These are phyloP conservation scores for Phytophthora pinifolia DNA, from an alignment of 352 stramenopile species.

Conservation along the genomic window DNA sequence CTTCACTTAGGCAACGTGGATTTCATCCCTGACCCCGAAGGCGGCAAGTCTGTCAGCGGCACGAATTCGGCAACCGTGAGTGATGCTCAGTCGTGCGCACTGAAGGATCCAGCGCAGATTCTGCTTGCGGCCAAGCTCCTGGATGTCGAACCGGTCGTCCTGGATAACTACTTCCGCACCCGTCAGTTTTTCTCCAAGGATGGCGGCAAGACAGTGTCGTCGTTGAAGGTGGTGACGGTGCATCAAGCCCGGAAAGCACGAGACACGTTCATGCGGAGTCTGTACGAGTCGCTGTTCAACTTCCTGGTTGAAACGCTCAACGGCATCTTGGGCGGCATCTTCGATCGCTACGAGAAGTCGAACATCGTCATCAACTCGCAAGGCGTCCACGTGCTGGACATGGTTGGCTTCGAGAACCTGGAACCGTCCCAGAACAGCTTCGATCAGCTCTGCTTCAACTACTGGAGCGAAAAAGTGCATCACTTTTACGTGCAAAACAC, in stretches of 20 bases:
- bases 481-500: slow-evolving; percentile 83
- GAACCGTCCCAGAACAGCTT: slow-evolving; percentile 67
- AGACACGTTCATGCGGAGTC: slow-evolving; percentile 76
- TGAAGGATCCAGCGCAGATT: slow-evolving; percentile 73
- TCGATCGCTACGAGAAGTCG: slow-evolving; percentile 82
- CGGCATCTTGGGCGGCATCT: slow-evolving; percentile 77
- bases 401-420: slow-evolving; percentile 73
- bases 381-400: slow-evolving; percentile 81
- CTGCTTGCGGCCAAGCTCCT: slow-evolving; percentile 66
- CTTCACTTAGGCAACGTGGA: slow-evolving; percentile 81
- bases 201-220: slow-evolving; percentile 68
- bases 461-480: slow-evolving; percentile 86
- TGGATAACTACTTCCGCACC: slow-evolving; percentile 88
- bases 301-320: slow-evolving; percentile 83
- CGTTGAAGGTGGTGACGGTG: slow-evolving; percentile 81
- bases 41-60: slow-evolving; percentile 57
- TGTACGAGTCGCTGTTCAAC: slow-evolving; percentile 80
- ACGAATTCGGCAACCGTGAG: slow-evolving; percentile 20
- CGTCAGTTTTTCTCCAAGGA: slow-evolving; percentile 82
- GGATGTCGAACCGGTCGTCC: slow-evolving; percentile 74
- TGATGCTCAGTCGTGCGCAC: slow-evolving; percentile 50
- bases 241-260: slow-evolving; percentile 66
- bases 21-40: slow-evolving; percentile 61
- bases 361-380: slow-evolving; percentile 83
- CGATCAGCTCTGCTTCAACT: slow-evolving; percentile 82